Base-by-base conservation (phyloP, 164 flowering plant genomes). In the Vitis rotundifolia region DNA sequence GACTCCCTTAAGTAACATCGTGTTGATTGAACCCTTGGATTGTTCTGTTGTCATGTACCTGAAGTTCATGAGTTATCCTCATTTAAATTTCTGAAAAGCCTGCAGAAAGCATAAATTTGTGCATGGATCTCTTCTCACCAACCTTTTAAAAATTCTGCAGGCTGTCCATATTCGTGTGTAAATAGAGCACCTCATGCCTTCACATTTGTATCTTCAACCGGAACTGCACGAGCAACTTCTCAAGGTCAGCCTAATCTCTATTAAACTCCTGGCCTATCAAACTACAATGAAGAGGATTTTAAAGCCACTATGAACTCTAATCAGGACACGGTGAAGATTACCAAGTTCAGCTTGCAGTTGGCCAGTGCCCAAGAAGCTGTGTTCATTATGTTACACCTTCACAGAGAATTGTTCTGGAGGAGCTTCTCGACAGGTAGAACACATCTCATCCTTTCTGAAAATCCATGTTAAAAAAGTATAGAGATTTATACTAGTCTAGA, bases 331-430 rank as follows among this genome's bases (percentile, higher is more conserved):
- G 80, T 28, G 91, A 85, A 54, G 97, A 91, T 76, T 86, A 86
- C 76, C 82, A 78, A 75, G 91, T 95, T 63, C 97, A 88, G 74
- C 78, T 75, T 68, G 98, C 98, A 2, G 97, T 88, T 55, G 90
- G 94, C 26, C 97, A 90, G 77, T 95, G 99, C 84, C 97, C 99
- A 1, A 83, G 91, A 84, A 92, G 75, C 56, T 94, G 99, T 51
- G 91, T 94, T 66, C 88, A 92, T 75, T 95, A 86, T 73, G 99
- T 95, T 44, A 92, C 99, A 19, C 98, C 98, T 65, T 89, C 87
- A 8, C 97, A 93, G 72, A 87, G 98, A 78, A 69, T 84, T 61
- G 85, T 93, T 68, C 75, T 95, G 49, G 94, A 95, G 83, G 99
- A 95, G 82, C 76, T 95, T 59, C 93, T 95, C 51, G 88, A 84